Evolutionary conservation across 108 stramenopile species (phyloP).

Genomic region (Nitzschia sp.): DNA sequence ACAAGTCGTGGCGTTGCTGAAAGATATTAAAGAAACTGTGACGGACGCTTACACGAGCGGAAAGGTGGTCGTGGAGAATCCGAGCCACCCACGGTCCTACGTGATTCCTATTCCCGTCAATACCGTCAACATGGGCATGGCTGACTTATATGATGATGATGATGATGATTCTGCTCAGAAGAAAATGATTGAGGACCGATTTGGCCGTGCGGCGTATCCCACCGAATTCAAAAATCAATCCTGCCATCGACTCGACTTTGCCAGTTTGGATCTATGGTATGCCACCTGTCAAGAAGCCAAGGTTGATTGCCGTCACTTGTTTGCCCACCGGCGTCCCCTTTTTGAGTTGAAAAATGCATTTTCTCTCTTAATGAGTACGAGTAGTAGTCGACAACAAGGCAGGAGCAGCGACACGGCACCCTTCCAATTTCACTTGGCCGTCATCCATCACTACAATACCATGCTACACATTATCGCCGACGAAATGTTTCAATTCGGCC

Average conservation of each 20-base stretch:
- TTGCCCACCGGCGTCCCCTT: conserved; percentile 14
- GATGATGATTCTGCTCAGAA: too few relatives aligned
- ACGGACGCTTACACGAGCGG: neutral
- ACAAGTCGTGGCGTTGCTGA: neutral
- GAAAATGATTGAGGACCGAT: neutral
- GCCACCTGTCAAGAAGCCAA: conserved; percentile 23
- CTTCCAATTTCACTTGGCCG: neutral
- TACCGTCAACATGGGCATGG: too few relatives aligned
- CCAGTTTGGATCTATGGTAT: conserved; percentile 28
- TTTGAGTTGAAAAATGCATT: neutral
- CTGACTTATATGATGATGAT: neutral
- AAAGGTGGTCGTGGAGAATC: too few relatives aligned
- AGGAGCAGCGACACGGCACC: neutral
- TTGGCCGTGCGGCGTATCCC: conserved; percentile 3
- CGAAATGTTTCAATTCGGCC: neutral
- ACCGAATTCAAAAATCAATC: neutral
- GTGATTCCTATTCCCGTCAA: conserved; percentile 10
- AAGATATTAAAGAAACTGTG: neutral
- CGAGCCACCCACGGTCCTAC: neutral
- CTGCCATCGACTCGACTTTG: conserved; percentile 19
- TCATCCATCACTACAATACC: conserved; percentile 6
- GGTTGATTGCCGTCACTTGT: conserved; percentile 29
- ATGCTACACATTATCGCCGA: conserved; percentile 15
- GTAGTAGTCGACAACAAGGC: neutral
- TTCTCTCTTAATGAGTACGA: neutral